Conservation (phyloP, 1,284 basidiomycete species). For the Microbotryomycetes sp. region DNA sequence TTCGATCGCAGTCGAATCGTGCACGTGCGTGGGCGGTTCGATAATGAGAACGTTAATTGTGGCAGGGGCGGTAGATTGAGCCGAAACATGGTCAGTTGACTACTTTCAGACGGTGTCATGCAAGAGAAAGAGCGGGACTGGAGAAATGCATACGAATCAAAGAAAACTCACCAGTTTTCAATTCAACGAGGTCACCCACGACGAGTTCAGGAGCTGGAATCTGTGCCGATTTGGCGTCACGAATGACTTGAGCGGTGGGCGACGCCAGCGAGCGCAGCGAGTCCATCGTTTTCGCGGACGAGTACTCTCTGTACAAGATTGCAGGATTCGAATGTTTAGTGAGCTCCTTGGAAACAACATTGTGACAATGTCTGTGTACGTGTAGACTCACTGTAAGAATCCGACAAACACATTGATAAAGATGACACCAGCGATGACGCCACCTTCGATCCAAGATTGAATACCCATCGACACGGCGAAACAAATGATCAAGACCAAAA, state of each 20-base stretch:
- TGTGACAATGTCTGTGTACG: neutral
- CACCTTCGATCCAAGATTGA: constrained; percentile 58
- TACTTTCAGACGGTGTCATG: neutral
- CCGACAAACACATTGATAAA: constrained; percentile 15
- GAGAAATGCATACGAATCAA: no score
- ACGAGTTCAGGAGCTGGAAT: constrained; percentile 57
- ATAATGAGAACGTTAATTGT: no score
- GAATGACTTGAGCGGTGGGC: constrained; percentile 57
- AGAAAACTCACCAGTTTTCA: constrained; percentile 24
- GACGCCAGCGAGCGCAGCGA: constrained; percentile 54
- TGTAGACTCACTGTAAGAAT: constrained; percentile 17
- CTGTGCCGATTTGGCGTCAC: constrained; percentile 50
- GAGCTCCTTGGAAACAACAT: neutral
- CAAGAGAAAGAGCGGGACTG: no score
- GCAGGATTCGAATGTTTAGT: neutral
- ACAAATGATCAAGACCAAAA: constrained; percentile 50
- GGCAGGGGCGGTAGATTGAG: no score
- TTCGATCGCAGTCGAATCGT: no score
- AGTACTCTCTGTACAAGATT: constrained; percentile 45
- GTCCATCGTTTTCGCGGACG: constrained; percentile 56
- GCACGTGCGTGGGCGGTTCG: no score
- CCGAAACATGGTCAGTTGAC: no score
- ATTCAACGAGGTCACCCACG: constrained; percentile 46
- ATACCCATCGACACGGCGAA: constrained; percentile 61
- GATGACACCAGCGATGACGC: constrained; percentile 38